These are phyloP conservation scores for Gonapodya sp. DNA, from an alignment of 192 early-diverging fungal species.

Conservation along the genomic window DNA sequence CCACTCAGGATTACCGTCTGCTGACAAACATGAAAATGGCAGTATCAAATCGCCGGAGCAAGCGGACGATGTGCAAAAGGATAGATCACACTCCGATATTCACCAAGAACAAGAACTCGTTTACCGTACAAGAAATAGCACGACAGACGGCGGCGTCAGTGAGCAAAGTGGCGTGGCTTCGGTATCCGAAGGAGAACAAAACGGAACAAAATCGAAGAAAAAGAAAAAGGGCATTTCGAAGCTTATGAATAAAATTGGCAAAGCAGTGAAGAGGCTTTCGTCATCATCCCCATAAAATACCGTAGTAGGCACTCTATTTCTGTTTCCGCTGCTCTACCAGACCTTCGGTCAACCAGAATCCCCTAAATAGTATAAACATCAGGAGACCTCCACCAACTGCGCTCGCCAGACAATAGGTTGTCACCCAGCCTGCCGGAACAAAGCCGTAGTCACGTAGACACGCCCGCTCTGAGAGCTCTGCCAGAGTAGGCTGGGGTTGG, in stretches of 20 bases:
- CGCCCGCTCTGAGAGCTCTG: slow-evolving; percentile 2
- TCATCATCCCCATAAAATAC: background rate
- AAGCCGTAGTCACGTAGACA: background rate
- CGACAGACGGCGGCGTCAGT: no score
- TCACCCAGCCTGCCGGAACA: background rate
- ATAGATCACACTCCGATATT: no score
- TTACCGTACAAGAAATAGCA: no score
- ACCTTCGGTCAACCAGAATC: background rate
- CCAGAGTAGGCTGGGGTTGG: background rate
- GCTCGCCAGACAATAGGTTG: background rate
- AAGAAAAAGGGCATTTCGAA: background rate
- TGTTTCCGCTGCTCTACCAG: background rate
- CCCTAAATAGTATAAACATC: background rate
- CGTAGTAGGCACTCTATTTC: background rate
- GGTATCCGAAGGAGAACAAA: no score
- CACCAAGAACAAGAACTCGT: no score
- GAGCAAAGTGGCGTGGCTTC: background rate
- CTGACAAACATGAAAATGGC: no score
- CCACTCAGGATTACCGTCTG: no score
- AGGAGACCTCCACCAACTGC: background rate
- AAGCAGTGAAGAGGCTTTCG: background rate
- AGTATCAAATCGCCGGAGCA: no score
- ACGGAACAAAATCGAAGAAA: background rate
- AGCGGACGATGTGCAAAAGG: no score
- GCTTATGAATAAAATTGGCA: background rate